These are phyloP conservation scores for Musa acuminata DNA, from an alignment of 176 grass and related monocot genomes.

Conservation along the genomic window DNA sequence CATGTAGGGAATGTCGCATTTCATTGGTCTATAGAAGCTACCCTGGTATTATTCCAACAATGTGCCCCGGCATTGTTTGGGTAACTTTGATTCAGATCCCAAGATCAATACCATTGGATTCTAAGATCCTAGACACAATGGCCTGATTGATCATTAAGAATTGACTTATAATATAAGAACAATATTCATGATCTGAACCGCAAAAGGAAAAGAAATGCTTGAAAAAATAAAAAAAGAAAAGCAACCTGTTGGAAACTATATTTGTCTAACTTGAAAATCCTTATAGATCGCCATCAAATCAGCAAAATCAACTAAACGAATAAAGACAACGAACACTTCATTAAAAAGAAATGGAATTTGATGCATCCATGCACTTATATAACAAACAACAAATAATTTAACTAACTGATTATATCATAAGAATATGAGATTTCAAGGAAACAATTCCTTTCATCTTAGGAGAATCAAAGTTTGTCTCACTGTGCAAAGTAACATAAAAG, in stretches of 20 bases:
- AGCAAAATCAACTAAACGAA: neutral
- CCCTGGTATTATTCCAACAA: too few species aligned
- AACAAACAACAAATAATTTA: neutral
- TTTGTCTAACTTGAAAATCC: neutral
- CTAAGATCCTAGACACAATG: too few species aligned
- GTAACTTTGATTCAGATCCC: too few species aligned
- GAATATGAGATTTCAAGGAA: neutral
- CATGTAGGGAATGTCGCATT: too few species aligned
- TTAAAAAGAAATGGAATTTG: too few species aligned
- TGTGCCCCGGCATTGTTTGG: too few species aligned
- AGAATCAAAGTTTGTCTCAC: too few species aligned
- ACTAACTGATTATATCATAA: neutral
- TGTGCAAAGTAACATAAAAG: too few species aligned
- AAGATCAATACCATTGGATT: too few species aligned
- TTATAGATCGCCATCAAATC: neutral
- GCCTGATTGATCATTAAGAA: too few species aligned
- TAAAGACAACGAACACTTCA: neutral
- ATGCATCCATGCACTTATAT: neutral
- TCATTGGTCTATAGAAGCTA: too few species aligned
- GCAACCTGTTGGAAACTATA: neutral
- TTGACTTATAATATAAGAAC: constrained; percentile 29
- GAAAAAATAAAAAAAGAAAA: neutral
- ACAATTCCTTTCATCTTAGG: too few species aligned
- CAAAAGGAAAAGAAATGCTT: neutral
- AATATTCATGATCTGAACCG: constrained; percentile 81